These are phyloP conservation scores for Xylariaceae sp. DNA, from an alignment of 2,329 filamentous ascomycete genomes.

Conservation along the genomic window DNA sequence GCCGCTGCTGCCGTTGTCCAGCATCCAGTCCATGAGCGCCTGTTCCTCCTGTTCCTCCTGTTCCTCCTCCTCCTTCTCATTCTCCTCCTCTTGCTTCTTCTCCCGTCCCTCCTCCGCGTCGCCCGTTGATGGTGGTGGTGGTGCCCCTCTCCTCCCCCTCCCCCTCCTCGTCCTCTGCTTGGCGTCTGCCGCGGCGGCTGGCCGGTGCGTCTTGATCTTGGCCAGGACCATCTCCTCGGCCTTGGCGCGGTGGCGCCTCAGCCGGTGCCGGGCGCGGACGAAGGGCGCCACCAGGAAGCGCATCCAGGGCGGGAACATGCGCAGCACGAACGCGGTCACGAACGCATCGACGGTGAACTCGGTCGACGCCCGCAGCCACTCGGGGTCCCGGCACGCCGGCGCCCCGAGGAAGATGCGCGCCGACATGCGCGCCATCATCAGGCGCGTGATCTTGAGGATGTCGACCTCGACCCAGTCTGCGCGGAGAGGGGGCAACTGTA, in stretches of 20 bases:
- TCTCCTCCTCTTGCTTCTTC: not conserved
- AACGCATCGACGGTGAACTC: not conserved
- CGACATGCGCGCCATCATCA: constrained; percentile 1
- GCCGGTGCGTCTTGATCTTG: not conserved
- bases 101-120: no score
- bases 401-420: not conserved
- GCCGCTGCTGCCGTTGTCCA: not conserved
- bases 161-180: no score
- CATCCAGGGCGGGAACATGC: not conserved
- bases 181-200: no score
- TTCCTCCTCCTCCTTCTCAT: not conserved
- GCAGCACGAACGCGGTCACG: not conserved
- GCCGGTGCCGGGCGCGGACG: not conserved
- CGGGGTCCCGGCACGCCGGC: not conserved
- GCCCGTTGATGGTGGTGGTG: no score
- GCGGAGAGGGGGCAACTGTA: not conserved
- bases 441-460: not conserved
- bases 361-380: not conserved
- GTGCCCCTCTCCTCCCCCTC: no score
- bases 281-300: not conserved
- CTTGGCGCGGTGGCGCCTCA: not conserved
- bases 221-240: not conserved
- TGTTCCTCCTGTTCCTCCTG: constrained; percentile 1
- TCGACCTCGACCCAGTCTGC: constrained; percentile 1
- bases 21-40: constrained; percentile 2